These are phyloP conservation scores for Phyllosticta citrichinensis DNA, from an alignment of 2,329 filamentous ascomycete genomes.

Conservation along the genomic window DNA sequence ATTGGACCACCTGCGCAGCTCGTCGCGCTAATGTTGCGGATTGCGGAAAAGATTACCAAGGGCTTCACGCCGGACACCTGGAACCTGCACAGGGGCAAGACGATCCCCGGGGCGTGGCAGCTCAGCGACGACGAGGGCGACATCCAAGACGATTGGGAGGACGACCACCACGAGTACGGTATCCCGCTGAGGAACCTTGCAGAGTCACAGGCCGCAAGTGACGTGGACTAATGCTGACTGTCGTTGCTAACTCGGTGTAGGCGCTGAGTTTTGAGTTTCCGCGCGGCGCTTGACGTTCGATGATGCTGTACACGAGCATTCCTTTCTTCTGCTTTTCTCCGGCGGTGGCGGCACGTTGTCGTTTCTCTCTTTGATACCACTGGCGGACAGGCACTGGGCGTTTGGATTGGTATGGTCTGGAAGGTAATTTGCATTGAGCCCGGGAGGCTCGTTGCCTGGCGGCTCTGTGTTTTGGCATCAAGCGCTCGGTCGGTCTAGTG, in stretches of 20 bases:
- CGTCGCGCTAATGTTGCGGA: constrained; percentile 67
- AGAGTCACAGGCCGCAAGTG: not conserved
- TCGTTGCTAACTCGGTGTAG: not conserved
- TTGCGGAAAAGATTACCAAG: constrained; percentile 61
- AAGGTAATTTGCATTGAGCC: not conserved
- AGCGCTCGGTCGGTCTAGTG: too few relatives aligned
- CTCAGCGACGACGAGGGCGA: constrained; percentile 44
- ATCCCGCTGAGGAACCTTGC: constrained; percentile 30
- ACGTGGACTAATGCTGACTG: constrained; percentile 7
- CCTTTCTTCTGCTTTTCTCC: not conserved
- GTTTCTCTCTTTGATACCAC: not conserved
- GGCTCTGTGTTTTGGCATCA: not conserved
- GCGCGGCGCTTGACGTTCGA: not conserved
- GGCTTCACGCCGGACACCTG: constrained; percentile 26
- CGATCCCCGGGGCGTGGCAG: constrained; percentile 45
- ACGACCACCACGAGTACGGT: constrained; percentile 40
- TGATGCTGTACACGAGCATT: not conserved
- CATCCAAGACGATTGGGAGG: constrained; percentile 38
- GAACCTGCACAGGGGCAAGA: constrained; percentile 20
- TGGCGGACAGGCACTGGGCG: not conserved
- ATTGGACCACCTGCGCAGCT: constrained; percentile 73
- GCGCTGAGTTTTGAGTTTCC: not conserved
- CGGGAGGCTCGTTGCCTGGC: not conserved
- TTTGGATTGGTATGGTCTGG: not conserved
- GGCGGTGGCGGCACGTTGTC: not conserved